Percentiles rank a stretch among this genome's conserved stretches.
phyloP scores from a whole-genome alignment of 2,329 filamentous ascomycete genomes.

The Pseudopyricularia cyperi region DNA sequence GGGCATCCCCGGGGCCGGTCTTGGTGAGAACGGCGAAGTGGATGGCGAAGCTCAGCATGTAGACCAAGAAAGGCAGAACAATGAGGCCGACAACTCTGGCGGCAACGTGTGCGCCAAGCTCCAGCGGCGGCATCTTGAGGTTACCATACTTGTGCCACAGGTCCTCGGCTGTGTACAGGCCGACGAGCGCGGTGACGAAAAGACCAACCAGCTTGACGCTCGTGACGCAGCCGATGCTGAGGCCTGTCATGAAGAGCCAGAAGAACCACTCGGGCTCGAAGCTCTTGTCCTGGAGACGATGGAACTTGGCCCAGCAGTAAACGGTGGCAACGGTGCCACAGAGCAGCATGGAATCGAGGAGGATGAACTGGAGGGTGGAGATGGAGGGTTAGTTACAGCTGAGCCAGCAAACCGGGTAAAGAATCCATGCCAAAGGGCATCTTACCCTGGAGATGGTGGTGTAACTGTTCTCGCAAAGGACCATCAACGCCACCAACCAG shows the following conservation, averaged over 20 bases:
- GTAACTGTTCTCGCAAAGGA: constrained; percentile 98
- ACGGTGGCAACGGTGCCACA: constrained; percentile 98
- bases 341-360: constrained; percentile 55
- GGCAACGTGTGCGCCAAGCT: constrained; percentile 63
- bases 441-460: constrained; percentile 76
- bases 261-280: constrained; percentile 89
- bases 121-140: constrained; percentile 64
- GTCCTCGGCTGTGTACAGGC: constrained; percentile 90
- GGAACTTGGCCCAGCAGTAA: constrained; percentile 95
- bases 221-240: constrained; percentile 95
- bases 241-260: constrained; percentile 85
- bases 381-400: neutral
- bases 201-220: constrained; percentile 98
- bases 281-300: constrained; percentile 70
- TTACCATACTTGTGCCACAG: constrained; percentile 98
- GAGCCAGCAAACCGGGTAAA: neutral
- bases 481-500: constrained; percentile 93
- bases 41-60: constrained; percentile 88
- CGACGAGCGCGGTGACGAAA: constrained; percentile 89
- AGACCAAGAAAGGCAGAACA: constrained; percentile 75
- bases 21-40: constrained; percentile 92
- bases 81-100: constrained; percentile 81
- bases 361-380: neutral
- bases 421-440: neutral
- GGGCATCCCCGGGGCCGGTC: constrained; percentile 92